Evolutionary conservation across 768 basidiomycete species (phyloP).

Genomic region (Melanogaster broomeanus): DNA sequence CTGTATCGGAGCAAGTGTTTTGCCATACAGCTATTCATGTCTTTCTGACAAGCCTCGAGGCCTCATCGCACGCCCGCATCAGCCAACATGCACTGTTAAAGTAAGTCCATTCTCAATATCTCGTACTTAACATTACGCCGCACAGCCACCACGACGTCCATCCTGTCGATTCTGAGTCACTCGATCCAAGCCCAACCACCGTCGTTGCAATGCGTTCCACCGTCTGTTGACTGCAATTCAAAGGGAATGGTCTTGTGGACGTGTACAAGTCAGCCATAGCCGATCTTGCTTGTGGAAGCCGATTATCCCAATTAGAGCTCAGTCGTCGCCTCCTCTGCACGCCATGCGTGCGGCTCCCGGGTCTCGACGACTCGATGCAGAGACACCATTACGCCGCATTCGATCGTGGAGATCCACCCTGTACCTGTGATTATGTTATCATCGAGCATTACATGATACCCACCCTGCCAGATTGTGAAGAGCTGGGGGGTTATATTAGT

Average conservation of each 20-base stretch:
- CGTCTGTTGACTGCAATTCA: neutral
- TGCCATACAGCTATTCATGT: neutral
- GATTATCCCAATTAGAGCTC: neutral
- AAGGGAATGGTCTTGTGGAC: neutral
- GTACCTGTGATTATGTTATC: constrained; percentile 22
- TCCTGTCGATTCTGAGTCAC: neutral
- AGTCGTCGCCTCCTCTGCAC: neutral
- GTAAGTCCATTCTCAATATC: too few relatives aligned
- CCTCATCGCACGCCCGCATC: too few relatives aligned
- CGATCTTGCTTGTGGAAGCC: neutral
- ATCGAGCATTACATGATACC: constrained; percentile 1
- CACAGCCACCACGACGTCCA: neutral
- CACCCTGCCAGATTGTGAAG: neutral
- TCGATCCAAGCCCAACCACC: neutral
- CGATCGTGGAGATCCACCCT: constrained; percentile 18
- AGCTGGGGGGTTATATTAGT: neutral
- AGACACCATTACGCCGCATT: neutral
- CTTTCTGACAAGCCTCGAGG: neutral
- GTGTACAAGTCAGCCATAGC: neutral
- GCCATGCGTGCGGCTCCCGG: neutral
- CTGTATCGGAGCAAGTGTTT: neutral
- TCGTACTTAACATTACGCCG: neutral
- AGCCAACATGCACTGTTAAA: too few relatives aligned
- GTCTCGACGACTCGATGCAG: neutral
- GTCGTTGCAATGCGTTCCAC: neutral